Evolutionary conservation across 495 filamentous ascomycete genomes (phyloP).

Genomic region (Hyaloscypha bicolor): DNA sequence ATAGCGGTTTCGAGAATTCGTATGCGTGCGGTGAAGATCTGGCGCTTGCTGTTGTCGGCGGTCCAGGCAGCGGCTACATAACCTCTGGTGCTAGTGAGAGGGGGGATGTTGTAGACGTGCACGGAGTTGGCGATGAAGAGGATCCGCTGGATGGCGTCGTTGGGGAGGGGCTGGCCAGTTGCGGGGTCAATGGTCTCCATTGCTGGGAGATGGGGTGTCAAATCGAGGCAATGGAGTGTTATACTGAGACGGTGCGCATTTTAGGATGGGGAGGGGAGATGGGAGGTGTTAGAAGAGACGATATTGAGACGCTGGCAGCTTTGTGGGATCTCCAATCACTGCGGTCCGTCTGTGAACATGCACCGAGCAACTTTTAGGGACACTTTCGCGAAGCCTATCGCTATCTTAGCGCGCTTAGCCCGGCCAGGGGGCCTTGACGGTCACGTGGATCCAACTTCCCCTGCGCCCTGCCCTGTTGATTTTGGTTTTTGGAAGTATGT

Average conservation of each 20-base stretch:
- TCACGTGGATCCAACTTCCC: no score
- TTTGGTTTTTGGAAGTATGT: background rate
- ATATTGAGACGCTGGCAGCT: background rate
- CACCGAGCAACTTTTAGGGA: background rate
- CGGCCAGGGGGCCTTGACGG: background rate
- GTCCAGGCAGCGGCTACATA: constrained; percentile 78
- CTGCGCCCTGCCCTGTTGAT: background rate
- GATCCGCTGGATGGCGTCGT: constrained; percentile 76
- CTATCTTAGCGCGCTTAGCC: background rate
- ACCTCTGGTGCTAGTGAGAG: constrained; percentile 67
- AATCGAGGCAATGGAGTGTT: background rate
- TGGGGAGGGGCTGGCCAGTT: constrained; percentile 57
- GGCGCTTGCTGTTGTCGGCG: constrained; percentile 60
- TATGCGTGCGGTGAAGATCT: constrained; percentile 81
- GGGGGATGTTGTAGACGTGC: constrained; percentile 82
- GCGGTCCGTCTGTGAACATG: background rate
- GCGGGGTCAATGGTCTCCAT: constrained; percentile 55
- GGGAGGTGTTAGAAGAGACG: background rate
- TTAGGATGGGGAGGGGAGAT: constrained; percentile 1
- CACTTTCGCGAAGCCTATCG: background rate
- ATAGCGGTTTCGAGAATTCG: constrained; percentile 77
- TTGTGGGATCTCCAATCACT: background rate
- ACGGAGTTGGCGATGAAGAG: constrained; percentile 70
- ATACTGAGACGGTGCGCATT: background rate
- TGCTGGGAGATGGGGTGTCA: background rate